phyloP scores from a whole-genome alignment of 176 grass and related monocot species.

The Aegilops tauschii region DNA sequence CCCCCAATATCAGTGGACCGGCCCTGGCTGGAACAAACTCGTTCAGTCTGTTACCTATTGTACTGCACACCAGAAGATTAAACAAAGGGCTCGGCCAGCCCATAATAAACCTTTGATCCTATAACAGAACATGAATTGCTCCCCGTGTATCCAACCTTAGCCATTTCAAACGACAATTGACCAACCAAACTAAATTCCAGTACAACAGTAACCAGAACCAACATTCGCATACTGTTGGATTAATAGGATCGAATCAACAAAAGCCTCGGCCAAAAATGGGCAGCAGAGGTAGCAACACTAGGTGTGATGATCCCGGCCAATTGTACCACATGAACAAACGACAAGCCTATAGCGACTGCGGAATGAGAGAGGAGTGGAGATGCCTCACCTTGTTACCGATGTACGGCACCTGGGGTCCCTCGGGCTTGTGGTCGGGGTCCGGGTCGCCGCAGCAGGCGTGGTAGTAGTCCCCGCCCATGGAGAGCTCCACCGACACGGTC shows the following conservation, averaged over 20 bases:
- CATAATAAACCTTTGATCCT: not conserved
- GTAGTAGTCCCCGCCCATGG: conserved; percentile 59
- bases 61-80: not conserved
- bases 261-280: not conserved
- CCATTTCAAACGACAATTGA: not conserved
- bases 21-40: not conserved
- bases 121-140: not conserved
- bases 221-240: not conserved
- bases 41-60: not conserved
- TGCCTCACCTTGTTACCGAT: conserved; percentile 66
- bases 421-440: conserved; percentile 38
- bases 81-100: not conserved
- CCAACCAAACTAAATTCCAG: not conserved
- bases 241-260: not conserved
- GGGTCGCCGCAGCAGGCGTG: conserved; percentile 48
- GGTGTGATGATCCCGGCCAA: conserved; percentile 18
- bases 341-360: not conserved
- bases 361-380: not conserved
- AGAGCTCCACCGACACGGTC: conserved; percentile 41
- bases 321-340: not conserved
- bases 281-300: not conserved
- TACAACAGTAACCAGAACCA: not conserved
- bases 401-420: conserved; percentile 65
- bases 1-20: too few species aligned
- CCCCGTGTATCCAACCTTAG: not conserved